Conservation (phyloP, 2,329 filamentous ascomycete species). For the Grosmannia penicillata region DNA sequence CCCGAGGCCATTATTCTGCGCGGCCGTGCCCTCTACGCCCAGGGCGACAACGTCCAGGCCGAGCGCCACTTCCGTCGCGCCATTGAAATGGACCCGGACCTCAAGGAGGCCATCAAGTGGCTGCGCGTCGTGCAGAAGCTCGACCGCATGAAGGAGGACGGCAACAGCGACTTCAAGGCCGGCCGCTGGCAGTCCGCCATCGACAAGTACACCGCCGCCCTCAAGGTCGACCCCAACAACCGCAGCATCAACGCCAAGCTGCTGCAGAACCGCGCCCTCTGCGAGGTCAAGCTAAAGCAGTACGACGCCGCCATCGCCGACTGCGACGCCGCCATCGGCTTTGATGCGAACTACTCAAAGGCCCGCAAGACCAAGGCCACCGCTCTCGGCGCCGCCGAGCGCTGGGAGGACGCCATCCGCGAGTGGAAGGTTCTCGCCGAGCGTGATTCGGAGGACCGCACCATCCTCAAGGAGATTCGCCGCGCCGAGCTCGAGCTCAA, state of each 20-base stretch:
- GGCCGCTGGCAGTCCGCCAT: slow-evolving; percentile 68
- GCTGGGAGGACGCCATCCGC: slow-evolving; percentile 82
- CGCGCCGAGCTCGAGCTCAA: slow-evolving; percentile 90
- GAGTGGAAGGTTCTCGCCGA: slow-evolving; percentile 83
- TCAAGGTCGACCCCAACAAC: slow-evolving; percentile 77
- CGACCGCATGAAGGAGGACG: slow-evolving; percentile 85
- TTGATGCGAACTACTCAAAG: slow-evolving; percentile 78
- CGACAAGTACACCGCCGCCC: slow-evolving; percentile 67
- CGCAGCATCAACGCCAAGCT: slow-evolving; percentile 90
- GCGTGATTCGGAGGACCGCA: slow-evolving; percentile 65
- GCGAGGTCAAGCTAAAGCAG: slow-evolving; percentile 69
- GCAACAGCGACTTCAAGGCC: slow-evolving; percentile 80
- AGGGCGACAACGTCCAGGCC: slow-evolving; percentile 91
- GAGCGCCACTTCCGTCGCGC: slow-evolving; percentile 86
- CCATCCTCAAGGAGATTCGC: slow-evolving; percentile 69
- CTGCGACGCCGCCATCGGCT: slow-evolving; percentile 66
- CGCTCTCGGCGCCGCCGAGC: slow-evolving; percentile 67
- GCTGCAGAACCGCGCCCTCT: slow-evolving; percentile 82
- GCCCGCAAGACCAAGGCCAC: slow-evolving; percentile 90
- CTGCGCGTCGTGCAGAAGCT: slow-evolving; percentile 83
- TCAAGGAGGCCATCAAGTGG: slow-evolving; percentile 75
- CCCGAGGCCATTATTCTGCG: slow-evolving; percentile 86
- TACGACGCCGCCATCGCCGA: slow-evolving; percentile 71
- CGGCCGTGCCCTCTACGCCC: slow-evolving; percentile 73
- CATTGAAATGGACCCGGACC: slow-evolving; percentile 81